Base-by-base conservation (phyloP, 176 grass and related monocot genomes). In the Microstegium vimineum region DNA sequence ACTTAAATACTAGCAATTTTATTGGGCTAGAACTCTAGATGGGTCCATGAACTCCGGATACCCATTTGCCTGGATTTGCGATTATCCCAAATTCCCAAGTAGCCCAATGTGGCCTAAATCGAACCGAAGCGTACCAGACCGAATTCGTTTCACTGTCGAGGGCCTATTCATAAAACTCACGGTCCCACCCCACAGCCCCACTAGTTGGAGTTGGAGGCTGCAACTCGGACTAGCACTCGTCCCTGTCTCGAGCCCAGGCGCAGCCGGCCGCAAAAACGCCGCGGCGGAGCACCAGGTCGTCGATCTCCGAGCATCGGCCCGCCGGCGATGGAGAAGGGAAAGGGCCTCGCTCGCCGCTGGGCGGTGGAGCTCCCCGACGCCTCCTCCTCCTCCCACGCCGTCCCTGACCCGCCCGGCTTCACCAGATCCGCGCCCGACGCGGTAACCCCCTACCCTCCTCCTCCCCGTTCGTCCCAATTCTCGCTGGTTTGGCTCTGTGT, bases 251-350 rank as follows among this genome's bases (percentile, higher is more conserved):
- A 66, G 60, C 32, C 74, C 80, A 67, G 71, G 49, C 69, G 56
- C 69, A 23, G 22, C 3, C 51, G 51, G 20, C 51, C 51, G 2
- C 51, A 22, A 52, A 11, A 35, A 25, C 26, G 63, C 69, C 70
- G 60, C 60, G 31, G 69, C 60, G 70, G 81, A 74, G 59, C 22
- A 33, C 28, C 28, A 38, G 31, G 64, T 52, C 70, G 42, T 74
- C 80, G 49, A 70, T 71, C 77, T 10, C 52, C 30, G 2, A 27
- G 26, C 46, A n/a, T 54, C 72, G 10, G 30, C 47, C 80, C 32
- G 75, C 66, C 78, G 81, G 72, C 88, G 20, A 94, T 91, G 92
- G 95, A 98, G 84, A 98, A 93, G 90, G 90, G 84, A 42, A 95
- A 98, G 67, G 95, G 86, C 22, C 66, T 91, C 62, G 90, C 95